Evolutionary conservation across 1,139 yeast species (phyloP).

Genomic region (Magnusiomyces paraingens): DNA sequence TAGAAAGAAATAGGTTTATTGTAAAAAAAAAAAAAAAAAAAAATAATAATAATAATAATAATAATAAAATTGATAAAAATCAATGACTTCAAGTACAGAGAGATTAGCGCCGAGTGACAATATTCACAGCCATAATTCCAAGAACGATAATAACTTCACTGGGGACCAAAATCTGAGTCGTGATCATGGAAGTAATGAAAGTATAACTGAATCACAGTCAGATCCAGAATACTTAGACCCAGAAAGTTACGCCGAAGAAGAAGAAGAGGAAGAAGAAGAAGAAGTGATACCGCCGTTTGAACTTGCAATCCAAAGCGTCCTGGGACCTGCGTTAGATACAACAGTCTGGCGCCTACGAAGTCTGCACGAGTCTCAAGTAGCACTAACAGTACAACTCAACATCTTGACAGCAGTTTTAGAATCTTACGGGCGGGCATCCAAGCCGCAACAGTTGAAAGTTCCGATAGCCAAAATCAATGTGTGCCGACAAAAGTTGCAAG

Average conservation of each 20-base stretch:
- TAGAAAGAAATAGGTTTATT: no score
- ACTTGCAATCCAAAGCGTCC: conserved; percentile 20
- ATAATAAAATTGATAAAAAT: no score
- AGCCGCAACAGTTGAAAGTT: conserved; percentile 21
- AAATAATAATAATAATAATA: no score
- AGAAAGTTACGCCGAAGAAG: not conserved
- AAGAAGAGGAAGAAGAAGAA: not conserved
- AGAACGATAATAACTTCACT: no score
- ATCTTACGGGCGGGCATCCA: conserved; percentile 18
- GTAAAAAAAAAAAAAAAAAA: no score
- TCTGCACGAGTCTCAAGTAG: conserved; percentile 27
- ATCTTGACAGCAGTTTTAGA: conserved; percentile 22
- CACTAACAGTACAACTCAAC: conserved; percentile 23
- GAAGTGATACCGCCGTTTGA: conserved; percentile 18
- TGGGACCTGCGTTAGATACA: conserved; percentile 26
- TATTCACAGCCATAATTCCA: no score
- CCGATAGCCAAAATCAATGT: conserved; percentile 20
- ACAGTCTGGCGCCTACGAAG: conserved; percentile 26
- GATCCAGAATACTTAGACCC: no score
- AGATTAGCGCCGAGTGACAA: no score
- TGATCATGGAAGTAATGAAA: no score
- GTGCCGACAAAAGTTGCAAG: conserved; percentile 21
- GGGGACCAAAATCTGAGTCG: no score
- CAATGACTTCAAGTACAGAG: no score
- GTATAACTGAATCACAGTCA: no score